Evolutionary conservation across 371 early-diverging fungal species (phyloP).

Genomic region (Mucor velutinosus): DNA sequence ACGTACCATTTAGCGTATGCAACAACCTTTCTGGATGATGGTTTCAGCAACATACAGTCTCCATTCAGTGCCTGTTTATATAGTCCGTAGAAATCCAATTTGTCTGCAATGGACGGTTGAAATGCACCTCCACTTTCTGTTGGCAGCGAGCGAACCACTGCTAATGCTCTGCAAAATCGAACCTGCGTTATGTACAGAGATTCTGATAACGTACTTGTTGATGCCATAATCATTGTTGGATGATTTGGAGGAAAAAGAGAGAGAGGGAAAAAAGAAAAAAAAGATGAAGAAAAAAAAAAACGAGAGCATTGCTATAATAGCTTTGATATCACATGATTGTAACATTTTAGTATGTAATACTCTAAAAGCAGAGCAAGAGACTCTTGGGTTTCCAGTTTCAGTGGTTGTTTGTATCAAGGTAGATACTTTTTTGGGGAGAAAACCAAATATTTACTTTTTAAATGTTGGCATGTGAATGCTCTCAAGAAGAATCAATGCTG

Average conservation of each 20-base stretch:
- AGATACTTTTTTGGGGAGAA: background rate
- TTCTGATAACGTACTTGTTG: background rate
- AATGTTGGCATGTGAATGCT: background rate
- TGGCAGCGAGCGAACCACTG: conserved; percentile 30
- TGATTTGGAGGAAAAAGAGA: background rate
- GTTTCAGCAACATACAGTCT: conserved; percentile 58
- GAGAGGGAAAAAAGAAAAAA: background rate
- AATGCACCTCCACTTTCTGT: conserved; percentile 14
- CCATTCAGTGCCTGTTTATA: conserved; percentile 81
- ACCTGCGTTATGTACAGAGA: conserved; percentile 19
- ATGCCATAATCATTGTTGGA: background rate
- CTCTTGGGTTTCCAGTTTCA: background rate
- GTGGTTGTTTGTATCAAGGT: background rate
- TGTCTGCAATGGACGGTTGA: conserved; percentile 66
- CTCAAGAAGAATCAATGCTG: background rate
- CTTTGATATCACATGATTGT: background rate
- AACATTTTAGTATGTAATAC: background rate
- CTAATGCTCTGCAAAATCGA: conserved; percentile 34
- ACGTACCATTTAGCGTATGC: conserved; percentile 39
- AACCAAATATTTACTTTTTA: background rate
- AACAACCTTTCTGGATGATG: conserved; percentile 27
- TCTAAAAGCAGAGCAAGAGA: background rate
- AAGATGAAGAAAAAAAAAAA: background rate
- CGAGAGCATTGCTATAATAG: too few relatives aligned
- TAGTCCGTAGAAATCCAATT: conserved; percentile 70